Evolutionary conservation across 306 rosid species (phyloP).

Genomic region (Quercus alba): DNA sequence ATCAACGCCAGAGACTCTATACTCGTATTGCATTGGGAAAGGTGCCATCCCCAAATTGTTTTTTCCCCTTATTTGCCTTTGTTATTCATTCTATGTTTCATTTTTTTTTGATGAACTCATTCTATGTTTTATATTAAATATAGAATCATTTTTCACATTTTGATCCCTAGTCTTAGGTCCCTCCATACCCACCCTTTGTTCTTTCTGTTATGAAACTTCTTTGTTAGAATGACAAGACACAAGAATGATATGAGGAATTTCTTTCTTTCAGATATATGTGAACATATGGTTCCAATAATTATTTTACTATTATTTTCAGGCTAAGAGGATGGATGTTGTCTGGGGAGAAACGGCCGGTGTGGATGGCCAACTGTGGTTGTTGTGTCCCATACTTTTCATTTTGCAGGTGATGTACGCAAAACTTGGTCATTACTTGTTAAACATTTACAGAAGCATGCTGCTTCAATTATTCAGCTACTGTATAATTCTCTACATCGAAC

Average conservation of each 20-base stretch:
- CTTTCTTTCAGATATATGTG: too few species aligned
- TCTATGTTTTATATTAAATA: slow-evolving; percentile 7
- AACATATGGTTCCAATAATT: neutral
- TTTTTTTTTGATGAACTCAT: too few species aligned
- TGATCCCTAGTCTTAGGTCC: neutral
- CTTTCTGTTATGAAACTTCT: too few species aligned
- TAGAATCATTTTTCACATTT: neutral
- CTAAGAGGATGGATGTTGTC: slow-evolving; percentile 99
- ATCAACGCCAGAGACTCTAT: slow-evolving; percentile 96
- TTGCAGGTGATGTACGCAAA: slow-evolving; percentile 67
- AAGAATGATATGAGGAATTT: too few species aligned
- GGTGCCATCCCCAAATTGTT: slow-evolving; percentile 43
- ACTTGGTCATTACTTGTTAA: neutral
- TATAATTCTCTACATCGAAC: too few species aligned
- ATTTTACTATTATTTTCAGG: slow-evolving; percentile 47
- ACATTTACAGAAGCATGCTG: neutral
- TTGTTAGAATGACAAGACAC: too few species aligned
- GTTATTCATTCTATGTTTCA: neutral
- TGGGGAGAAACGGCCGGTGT: slow-evolving; percentile 99
- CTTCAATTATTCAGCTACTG: too few species aligned
- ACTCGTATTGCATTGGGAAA: slow-evolving; percentile 99
- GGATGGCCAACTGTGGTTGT: slow-evolving; percentile 90
- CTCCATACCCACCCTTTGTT: too few species aligned
- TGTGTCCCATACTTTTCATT: slow-evolving; percentile 86
- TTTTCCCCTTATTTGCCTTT: slow-evolving; percentile 1